phyloP scores from a whole-genome alignment of 345 rosid genomes.

The Hypericum perforatum region DNA sequence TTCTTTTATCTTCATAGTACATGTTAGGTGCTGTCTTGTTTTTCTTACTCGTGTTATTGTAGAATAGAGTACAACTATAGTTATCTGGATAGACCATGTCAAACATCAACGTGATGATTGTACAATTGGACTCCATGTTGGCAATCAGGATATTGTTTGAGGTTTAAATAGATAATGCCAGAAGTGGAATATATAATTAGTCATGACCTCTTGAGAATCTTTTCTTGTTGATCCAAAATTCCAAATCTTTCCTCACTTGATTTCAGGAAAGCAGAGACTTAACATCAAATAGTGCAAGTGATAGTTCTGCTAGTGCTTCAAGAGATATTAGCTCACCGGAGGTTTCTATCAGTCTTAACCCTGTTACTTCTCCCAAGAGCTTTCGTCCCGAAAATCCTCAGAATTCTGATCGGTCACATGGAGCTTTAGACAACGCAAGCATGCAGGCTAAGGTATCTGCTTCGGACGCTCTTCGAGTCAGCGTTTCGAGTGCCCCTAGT shows the following conservation, averaged over 20 bases:
- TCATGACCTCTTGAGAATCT: neutral
- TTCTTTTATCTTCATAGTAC: neutral
- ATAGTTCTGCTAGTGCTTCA: constrained; percentile 62
- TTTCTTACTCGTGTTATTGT: too few species aligned
- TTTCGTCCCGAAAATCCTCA: constrained; percentile 48
- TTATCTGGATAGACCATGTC: too few species aligned
- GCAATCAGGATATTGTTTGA: too few species aligned
- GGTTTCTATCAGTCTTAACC: constrained; percentile 36
- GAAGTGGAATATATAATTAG: too few species aligned
- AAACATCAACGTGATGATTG: too few species aligned
- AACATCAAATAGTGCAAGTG: constrained; percentile 73
- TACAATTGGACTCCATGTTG: too few species aligned
- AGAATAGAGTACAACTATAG: too few species aligned
- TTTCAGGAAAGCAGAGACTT: constrained; percentile 85
- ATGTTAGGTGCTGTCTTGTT: neutral
- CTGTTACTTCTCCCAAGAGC: constrained; percentile 45
- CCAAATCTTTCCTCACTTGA: constrained; percentile 12
- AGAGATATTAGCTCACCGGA: constrained; percentile 63
- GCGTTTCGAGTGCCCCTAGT: constrained; percentile 95
- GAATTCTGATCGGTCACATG: constrained; percentile 76
- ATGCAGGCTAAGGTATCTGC: constrained; percentile 80
- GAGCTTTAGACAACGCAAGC: constrained; percentile 61
- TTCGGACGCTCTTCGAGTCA: constrained; percentile 88
- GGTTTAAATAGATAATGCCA: too few species aligned
- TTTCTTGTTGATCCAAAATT: neutral